Base-by-base conservation (phyloP, 345 rosid genomes). In the Kernera saxatilis region DNA sequence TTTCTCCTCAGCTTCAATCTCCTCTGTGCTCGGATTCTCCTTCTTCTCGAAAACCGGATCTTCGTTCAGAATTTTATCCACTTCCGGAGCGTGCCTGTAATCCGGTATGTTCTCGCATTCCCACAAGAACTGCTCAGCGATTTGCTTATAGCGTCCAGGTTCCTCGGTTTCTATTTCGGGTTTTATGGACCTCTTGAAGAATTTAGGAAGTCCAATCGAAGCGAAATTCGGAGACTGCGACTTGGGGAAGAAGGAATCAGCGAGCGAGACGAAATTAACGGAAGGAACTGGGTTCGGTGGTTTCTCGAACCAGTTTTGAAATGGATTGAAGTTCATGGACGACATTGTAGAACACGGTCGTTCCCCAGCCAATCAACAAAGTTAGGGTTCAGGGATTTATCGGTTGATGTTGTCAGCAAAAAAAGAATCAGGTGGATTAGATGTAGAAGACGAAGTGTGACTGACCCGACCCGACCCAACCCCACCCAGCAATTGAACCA, bases 101-200 rank as follows among this genome's bases (percentile, higher is more conserved):
- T 90, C 93, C 10, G 96, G 96, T 39, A 77, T 70, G 87, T 84
- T 84, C 67, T 90, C 96, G 43, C 85, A 80, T 69, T 93, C 98
- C 89, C 86, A 86, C 77, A 82, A 82, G 81, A 77, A 88, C 80
- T 84, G 96, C 67, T 85, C 89, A 30, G 80, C 56, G 75, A 86
- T 65, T 55, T 77, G 54, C 71, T 64, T 73, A 65, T 75, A 83
- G 5, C 43, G 45, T 5, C 88, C 88, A 1, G 85, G 85, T 27
- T 85, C 67, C 3, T 64, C 72, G 12, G 75, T 39, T 6, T 81
- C 81, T 8, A 69, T 15, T 0, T 82, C 79, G n/a, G 84, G 44
- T 5, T 81, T 82, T 60, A 63, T 59, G 17, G 86, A 54, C 2
- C 35, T 60, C 13, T 56, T 70, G 27, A 62, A 73, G 49, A 67